Conservation (phyloP, 2,329 filamentous ascomycete species). For the Beauveria pseudobassiana region DNA sequence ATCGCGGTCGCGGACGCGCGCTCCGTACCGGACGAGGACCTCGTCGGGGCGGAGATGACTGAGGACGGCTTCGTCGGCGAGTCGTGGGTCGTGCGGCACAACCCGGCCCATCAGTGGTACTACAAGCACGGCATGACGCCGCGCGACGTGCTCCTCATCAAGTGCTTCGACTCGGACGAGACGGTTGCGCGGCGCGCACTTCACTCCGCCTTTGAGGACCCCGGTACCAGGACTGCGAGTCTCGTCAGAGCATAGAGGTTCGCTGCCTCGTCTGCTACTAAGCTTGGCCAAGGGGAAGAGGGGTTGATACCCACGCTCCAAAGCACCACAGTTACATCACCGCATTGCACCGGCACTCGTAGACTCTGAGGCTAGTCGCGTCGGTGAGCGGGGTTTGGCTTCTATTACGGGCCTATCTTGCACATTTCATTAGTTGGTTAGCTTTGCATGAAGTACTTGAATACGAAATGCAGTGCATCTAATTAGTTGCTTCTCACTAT, state of each 20-base stretch:
- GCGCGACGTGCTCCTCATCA: slow-evolving; percentile 50
- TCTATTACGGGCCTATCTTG: slow-evolving; percentile 1
- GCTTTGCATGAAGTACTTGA: background rate
- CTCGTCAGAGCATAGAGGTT: slow-evolving; percentile 58
- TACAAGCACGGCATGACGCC: slow-evolving; percentile 45
- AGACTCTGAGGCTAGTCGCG: background rate
- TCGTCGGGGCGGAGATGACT: slow-evolving; percentile 41
- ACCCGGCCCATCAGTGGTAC: slow-evolving; percentile 41
- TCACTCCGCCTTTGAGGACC: slow-evolving; percentile 47
- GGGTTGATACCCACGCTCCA: background rate
- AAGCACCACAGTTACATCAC: background rate
- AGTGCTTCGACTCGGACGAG: slow-evolving; percentile 56
- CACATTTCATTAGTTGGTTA: background rate
- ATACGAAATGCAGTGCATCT: background rate
- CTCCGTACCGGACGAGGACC: slow-evolving; percentile 41
- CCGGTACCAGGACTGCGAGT: slow-evolving; percentile 44
- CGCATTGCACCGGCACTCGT: background rate
- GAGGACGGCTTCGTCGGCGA: slow-evolving; percentile 42
- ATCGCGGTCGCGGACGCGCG: slow-evolving; percentile 44
- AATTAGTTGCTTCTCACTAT: background rate
- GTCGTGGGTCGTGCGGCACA: slow-evolving; percentile 37
- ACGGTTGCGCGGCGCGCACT: slow-evolving; percentile 43
- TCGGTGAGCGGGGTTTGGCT: slow-evolving; percentile 1
- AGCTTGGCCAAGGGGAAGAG: background rate
- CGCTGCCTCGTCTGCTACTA: slow-evolving; percentile 56